Evolutionary conservation across 257 asterid species (phyloP).

Genomic region (Fraxinus anomala): DNA sequence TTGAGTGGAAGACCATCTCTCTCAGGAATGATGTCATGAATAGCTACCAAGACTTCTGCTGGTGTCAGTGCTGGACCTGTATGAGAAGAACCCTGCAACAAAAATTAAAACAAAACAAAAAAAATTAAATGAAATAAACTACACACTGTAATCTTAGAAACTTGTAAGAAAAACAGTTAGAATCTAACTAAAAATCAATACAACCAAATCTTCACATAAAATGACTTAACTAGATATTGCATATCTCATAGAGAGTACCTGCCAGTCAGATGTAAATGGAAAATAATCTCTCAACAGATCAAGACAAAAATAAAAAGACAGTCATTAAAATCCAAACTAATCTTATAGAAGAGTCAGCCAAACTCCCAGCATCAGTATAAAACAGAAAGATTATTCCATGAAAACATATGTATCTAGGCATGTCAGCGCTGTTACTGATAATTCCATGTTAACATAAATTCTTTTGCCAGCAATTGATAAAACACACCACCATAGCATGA

Average conservation of each 20-base stretch:
- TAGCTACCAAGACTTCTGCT: conserved; percentile 93
- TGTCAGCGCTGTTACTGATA: conserved; percentile 12
- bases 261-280: conserved; percentile 17
- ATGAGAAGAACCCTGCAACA: conserved; percentile 86
- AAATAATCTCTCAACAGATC: conserved; percentile 2
- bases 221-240: conserved; percentile 4
- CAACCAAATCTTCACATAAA: conserved; percentile 8
- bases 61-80: conserved; percentile 98
- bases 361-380: neutral
- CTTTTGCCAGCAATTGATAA: conserved; percentile 8
- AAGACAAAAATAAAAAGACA: conserved; percentile 1
- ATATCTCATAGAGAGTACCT: conserved; percentile 11
- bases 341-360: neutral
- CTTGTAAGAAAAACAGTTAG: conserved; percentile 17
- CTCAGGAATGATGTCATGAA: conserved; percentile 92
- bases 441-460: neutral
- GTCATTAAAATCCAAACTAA: neutral
- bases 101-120: neutral
- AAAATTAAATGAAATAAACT: neutral
- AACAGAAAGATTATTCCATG: neutral
- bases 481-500: conserved; percentile 8
- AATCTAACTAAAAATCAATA: conserved; percentile 17
- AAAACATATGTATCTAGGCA: neutral
- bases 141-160: conserved; percentile 21
- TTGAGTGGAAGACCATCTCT: conserved; percentile 83